These are phyloP conservation scores for Holtermanniella nyarrowii DNA, from an alignment of 768 basidiomycete species.

Conservation along the genomic window DNA sequence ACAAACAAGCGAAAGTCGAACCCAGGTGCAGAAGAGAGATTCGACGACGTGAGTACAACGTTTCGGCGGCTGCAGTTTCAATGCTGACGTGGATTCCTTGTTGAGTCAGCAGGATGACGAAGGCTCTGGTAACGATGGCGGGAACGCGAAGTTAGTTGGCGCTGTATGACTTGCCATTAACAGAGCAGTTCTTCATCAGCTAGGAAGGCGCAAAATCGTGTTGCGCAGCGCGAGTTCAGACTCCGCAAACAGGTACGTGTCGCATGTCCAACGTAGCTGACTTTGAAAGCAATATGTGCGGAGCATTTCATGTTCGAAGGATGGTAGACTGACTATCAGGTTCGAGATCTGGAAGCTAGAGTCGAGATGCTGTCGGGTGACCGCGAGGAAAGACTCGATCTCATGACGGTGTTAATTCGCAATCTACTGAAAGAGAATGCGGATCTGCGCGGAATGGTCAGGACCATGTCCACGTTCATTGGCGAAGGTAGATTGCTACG, in stretches of 20 bases:
- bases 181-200: no score
- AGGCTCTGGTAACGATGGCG: neutral
- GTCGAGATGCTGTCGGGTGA: constrained; percentile 91
- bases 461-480: constrained; percentile 66
- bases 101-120: neutral
- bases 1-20: no score
- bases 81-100: neutral
- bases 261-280: neutral
- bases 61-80: neutral
- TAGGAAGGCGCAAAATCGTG: constrained; percentile 39
- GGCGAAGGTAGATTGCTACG: constrained; percentile 60
- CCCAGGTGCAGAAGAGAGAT: no score
- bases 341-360: constrained; percentile 86
- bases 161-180: no score
- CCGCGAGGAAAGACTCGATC: constrained; percentile 74
- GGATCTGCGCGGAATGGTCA: constrained; percentile 65
- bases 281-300: constrained; percentile 5
- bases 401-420: constrained; percentile 67
- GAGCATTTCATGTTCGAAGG: neutral
- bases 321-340: constrained; percentile 46
- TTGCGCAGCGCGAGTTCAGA: constrained; percentile 87
- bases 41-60: neutral
- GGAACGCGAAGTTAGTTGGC: neutral
- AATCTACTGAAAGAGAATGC: constrained; percentile 87
- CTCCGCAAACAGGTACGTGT: constrained; percentile 70